Percentiles rank a stretch among this genome's conserved stretches.
Evolutionary conservation across 202 grass and related monocot species (phyloP).

Genomic region (Setaria viridis): DNA sequence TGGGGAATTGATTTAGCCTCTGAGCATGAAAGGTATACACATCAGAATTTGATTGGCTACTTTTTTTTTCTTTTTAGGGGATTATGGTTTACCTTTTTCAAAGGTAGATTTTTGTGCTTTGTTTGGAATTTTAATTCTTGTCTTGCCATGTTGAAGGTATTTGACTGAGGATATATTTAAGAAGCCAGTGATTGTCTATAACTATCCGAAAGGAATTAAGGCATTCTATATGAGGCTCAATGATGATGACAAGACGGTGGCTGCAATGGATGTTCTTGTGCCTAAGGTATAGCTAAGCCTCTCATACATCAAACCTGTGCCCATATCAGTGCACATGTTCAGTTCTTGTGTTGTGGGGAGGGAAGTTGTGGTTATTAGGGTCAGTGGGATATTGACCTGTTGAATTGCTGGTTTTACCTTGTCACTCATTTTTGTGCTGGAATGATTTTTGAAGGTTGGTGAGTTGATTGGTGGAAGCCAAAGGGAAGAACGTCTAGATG

Average conservation of each 20-base stretch:
- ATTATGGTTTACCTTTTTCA: neutral
- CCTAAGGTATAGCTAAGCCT: slow-evolving; percentile 65
- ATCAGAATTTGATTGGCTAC: neutral
- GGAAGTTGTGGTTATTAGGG: neutral
- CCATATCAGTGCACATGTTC: neutral
- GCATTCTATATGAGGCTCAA: slow-evolving; percentile 97
- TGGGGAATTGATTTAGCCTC: slow-evolving; percentile 99
- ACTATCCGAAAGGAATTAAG: slow-evolving; percentile 96
- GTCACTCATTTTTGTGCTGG: slow-evolving; percentile 24
- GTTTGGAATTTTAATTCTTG: slow-evolving; percentile 23
- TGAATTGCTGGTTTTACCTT: slow-evolving; percentile 12
- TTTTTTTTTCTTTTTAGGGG: neutral
- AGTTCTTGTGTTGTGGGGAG: neutral
- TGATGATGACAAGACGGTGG: slow-evolving; percentile 88
- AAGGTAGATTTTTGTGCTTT: neutral
- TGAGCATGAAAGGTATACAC: slow-evolving; percentile 88
- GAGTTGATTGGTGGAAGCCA: slow-evolving; percentile 97
- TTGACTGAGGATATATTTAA: slow-evolving; percentile 96
- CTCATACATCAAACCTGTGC: neutral
- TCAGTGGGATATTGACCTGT: neutral
- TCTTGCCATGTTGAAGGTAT: slow-evolving; percentile 64
- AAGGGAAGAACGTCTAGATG: slow-evolving; percentile 84
- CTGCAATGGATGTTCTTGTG: slow-evolving; percentile 99
- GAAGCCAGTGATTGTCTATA: slow-evolving; percentile 97
- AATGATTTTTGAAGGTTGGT: slow-evolving; percentile 66